Conservation (phyloP, 1,284 basidiomycete species). For the Trametes hirsuta region DNA sequence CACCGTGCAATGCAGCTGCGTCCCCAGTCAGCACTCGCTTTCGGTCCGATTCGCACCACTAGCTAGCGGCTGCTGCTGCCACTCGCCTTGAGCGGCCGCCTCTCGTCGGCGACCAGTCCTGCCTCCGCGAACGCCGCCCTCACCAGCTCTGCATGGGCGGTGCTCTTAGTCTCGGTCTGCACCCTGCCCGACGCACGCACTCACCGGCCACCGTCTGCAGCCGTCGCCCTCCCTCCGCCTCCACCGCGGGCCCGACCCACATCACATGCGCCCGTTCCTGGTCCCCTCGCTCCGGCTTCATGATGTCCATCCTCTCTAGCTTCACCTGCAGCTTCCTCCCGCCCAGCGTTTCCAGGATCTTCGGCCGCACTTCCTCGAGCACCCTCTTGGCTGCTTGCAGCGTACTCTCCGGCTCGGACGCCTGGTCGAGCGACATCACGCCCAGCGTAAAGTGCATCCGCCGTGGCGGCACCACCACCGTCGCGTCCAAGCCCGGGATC, state of each 20-base stretch:
- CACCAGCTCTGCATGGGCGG: conserved; percentile 43
- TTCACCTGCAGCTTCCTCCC: conserved; percentile 42
- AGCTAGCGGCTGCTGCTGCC: conserved; percentile 12
- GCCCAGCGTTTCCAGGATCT: conserved; percentile 38
- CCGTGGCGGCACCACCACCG: conserved; percentile 62
- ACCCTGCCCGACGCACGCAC: conserved; percentile 16
- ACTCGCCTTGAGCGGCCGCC: conserved; percentile 60
- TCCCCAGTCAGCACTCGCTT: neutral
- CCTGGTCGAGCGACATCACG: conserved; percentile 57
- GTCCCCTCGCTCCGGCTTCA: conserved; percentile 48
- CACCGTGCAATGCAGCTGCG: conserved; percentile 70
- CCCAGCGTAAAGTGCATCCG: conserved; percentile 72
- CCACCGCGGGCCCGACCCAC: conserved; percentile 51
- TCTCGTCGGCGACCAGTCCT: conserved; percentile 47
- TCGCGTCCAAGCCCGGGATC: conserved; percentile 59
- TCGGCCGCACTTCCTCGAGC: conserved; percentile 49
- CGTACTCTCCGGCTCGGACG: conserved; percentile 32
- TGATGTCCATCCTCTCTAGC: conserved; percentile 53
- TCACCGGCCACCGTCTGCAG: conserved; percentile 47
- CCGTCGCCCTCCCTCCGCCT: conserved; percentile 29
- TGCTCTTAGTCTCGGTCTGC: neutral
- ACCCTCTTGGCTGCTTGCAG: conserved; percentile 50
- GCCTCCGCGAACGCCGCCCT: conserved; percentile 49
- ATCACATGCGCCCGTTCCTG: conserved; percentile 56
- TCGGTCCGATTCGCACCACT: too few species aligned